Base-by-base conservation (phyloP, 1,139 yeast genomes). In the Protomyces arabidopsidicola region DNA sequence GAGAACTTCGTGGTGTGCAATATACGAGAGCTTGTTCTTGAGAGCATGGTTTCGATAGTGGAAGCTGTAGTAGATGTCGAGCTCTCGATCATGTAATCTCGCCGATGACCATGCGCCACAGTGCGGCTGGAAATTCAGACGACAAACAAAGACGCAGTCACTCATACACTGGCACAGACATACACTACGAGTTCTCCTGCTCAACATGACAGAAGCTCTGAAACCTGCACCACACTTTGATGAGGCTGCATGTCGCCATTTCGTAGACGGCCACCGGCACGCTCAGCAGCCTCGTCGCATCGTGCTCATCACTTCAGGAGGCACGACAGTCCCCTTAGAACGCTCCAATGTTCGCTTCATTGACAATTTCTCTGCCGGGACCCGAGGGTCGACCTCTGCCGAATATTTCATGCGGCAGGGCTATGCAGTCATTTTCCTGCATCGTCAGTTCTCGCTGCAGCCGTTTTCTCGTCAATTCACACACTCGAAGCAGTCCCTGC, bases 351-450 rank as follows among this genome's bases (percentile, higher is more conserved):
- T 93, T 16, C 77, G 99, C 65, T 93, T 93, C 75, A 90, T 93
- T 72, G 99, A 93, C 75, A 93, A 93, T 73, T 95, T 95, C 74
- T 87, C 96, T 70, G 98, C 98, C 34, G 98, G 98, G 27, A 93
- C 98, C 0, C 82, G 99, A 75, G 98, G 98, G 64, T 96, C 98
- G 9, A 86, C 97, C 0, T 86, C 95, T 45, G 96, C 98, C 3
- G 98, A 93, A 74, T 87, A 89, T 73, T 89, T 93, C 70, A 77
- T 95, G 64, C 88, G 87, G 67, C 79, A 83, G 65, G 96, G 90
- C 0, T 93, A 93, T 72, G 95, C 96, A 3, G 98, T 93, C 53
- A 86, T 93, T 48, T 93, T 93, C 72, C 77, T 95, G 60, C 96
- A 93, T 74, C 80, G 99, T 55, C 97, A 93, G 74, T 91, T 90